Evolutionary conservation across 371 early-diverging fungal genomes (phyloP), one percentile per base, ranked within the genome.

Genomic region (Hamiltosporidium tvaerminnensis): DNA sequence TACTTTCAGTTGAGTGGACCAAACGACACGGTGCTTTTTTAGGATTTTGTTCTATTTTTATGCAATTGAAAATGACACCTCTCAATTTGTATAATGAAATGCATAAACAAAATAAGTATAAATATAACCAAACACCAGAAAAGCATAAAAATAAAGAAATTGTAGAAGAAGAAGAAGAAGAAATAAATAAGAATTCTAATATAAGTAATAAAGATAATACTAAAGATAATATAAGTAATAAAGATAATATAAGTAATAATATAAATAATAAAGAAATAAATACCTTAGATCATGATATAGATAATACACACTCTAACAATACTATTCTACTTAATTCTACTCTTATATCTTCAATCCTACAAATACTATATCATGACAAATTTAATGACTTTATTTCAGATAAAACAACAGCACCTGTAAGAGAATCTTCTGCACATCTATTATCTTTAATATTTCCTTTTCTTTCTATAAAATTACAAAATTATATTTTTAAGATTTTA

Each of bases 351-450:
- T 69, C 67, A 39, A 65, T 75, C 32, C 63, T 72, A 23, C 64
- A 64, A 55, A 72, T 74, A 41, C 60, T 77, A 31, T 61, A 66
- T 12, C 48, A 65, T n/a, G 78, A 77, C 59, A 70, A 73, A 60
- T 77, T 77, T 60, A 73, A 64, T 57, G 78, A 77, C 67, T 77
- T 70, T 69, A 64, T 69, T 9, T 67, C 65, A 53, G 71, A 77
- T 53, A 36, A 57, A n/a, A 69, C 72, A 16, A 54, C 66, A 36
- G 67, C 70, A 5, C 78, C 78, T 9, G 78, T 75, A 3, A 54
- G 75, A 47, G 78, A 77, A 65, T 64, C 72, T 34, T 71, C 75
- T 2, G 62, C 68, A 10, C 16, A 57, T 38, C 68, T 73, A 31
- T 47, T 77, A 14, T 52, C 38, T 48, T 56, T 59, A 31, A 39